A percentile compares a stretch with the other conserved stretches of the same genome.
phyloP scores from a whole-genome alignment of 495 filamentous ascomycete species.

The Bryoglossum gracile region DNA sequence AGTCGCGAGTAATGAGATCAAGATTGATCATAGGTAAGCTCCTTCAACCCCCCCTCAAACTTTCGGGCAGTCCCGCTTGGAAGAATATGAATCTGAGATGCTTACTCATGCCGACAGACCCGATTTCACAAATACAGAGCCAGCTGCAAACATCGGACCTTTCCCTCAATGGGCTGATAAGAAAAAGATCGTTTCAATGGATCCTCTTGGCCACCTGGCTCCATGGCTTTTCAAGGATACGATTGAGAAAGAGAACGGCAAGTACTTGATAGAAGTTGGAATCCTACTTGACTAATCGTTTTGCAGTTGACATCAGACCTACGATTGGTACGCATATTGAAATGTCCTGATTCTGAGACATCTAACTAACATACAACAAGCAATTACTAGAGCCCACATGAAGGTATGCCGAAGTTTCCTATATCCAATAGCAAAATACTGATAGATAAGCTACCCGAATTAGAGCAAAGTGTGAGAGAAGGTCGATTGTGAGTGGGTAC shows the following conservation, averaged over 20 bases:
- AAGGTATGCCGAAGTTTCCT: conserved; percentile 37
- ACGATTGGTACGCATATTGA: conserved; percentile 55
- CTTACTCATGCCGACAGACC: conserved; percentile 38
- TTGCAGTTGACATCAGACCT: conserved; percentile 75
- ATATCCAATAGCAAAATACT: conserved; percentile 8
- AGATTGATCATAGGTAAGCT: conserved; percentile 60
- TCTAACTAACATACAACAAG: conserved; percentile 19
- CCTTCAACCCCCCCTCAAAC: too few relatives aligned
- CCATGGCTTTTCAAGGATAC: conserved; percentile 70
- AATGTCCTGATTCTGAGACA: not conserved
- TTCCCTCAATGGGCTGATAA: conserved; percentile 85
- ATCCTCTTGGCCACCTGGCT: conserved; percentile 84
- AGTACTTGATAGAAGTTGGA: not conserved
- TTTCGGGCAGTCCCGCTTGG: too few relatives aligned
- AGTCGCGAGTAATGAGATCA: conserved; percentile 82
- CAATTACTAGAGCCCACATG: conserved; percentile 94
- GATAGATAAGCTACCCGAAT: conserved; percentile 62
- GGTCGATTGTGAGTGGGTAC: conserved; percentile 53
- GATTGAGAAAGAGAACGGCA: conserved; percentile 57
- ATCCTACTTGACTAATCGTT: conserved; percentile 1
- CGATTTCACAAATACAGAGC: conserved; percentile 91
- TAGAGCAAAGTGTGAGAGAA: conserved; percentile 74
- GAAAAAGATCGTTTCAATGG: conserved; percentile 97
- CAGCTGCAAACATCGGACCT: conserved; percentile 77
- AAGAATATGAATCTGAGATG: not conserved